Evolutionary conservation across 2,329 filamentous ascomycete species (phyloP).

Genomic region (Alternaria gansuensis): DNA sequence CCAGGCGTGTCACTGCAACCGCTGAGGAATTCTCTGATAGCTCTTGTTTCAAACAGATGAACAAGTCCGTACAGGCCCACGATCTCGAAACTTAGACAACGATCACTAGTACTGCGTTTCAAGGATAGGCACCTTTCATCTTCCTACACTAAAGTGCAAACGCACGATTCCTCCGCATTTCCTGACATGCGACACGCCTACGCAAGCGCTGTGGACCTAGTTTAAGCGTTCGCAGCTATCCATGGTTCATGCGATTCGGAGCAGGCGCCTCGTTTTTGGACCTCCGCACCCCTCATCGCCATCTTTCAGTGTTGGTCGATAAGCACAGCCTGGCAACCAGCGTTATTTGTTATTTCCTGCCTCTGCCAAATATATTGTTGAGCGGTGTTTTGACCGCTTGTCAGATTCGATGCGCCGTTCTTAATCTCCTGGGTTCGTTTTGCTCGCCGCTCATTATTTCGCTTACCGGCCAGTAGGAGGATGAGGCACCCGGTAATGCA

Average conservation of each 20-base stretch:
- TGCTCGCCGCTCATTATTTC: constrained; percentile 28
- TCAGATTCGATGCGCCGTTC: constrained; percentile 21
- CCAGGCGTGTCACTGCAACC: constrained; percentile 10
- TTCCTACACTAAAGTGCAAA: constrained; percentile 9
- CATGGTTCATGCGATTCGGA: constrained; percentile 17
- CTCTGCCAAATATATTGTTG: constrained; percentile 9
- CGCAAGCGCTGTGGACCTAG: constrained; percentile 18
- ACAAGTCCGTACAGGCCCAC: constrained; percentile 19
- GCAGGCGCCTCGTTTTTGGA: constrained; percentile 13
- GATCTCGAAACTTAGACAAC: constrained; percentile 23
- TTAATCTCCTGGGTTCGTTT: constrained; percentile 26
- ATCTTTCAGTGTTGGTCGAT: constrained; percentile 12
- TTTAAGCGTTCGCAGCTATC: constrained; percentile 7
- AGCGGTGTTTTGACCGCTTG: constrained; percentile 4
- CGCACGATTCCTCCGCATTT: constrained; percentile 2
- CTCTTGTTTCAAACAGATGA: constrained; percentile 40
- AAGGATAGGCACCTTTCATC: constrained; percentile 14
- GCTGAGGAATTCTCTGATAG: constrained; percentile 26
- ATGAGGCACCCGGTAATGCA: constrained; percentile 19
- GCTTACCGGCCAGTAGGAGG: constrained; percentile 26
- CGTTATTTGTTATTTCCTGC: constrained; percentile 4
- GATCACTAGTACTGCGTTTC: constrained; percentile 16
- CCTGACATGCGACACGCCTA: constrained; percentile 17
- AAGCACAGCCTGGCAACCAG: constrained; percentile 4
- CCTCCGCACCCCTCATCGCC: constrained; percentile 3